Evolutionary conservation across 495 filamentous ascomycete genomes (phyloP).

Genomic region (Penicillium waksmanii): DNA sequence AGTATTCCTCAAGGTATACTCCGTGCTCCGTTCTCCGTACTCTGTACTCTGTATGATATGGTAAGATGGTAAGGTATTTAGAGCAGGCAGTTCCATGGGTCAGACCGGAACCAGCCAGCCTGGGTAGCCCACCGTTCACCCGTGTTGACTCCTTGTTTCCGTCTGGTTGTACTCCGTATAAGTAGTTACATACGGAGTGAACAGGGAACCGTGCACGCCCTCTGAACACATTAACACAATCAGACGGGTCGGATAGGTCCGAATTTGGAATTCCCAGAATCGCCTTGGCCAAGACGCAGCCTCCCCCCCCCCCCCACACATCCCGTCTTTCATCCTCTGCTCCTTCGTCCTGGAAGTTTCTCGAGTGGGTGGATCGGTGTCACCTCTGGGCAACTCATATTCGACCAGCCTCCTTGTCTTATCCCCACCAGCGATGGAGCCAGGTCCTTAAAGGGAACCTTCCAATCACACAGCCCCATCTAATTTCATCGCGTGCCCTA

Average conservation of each 20-base stretch:
- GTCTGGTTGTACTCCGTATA: conserved; percentile 5
- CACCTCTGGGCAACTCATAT: conserved; percentile 6
- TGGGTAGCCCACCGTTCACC: conserved; percentile 30
- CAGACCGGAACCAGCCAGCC: conserved; percentile 13
- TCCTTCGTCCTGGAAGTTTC: conserved; percentile 1
- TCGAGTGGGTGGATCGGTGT: conserved; percentile 7
- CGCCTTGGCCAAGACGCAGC: conserved; percentile 10
- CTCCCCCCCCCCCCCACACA: neutral
- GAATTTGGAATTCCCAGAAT: conserved; percentile 27
- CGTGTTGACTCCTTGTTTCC: conserved; percentile 8
- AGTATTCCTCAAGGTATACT: too few species aligned
- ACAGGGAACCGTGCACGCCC: conserved; percentile 22
- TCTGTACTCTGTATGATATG: neutral
- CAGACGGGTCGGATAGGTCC: conserved; percentile 20
- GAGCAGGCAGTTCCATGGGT: conserved; percentile 16
- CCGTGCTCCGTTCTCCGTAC: neutral
- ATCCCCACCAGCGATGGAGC: neutral
- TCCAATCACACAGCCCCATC: conserved; percentile 9
- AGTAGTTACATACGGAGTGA: conserved; percentile 1
- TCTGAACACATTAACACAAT: too few species aligned
- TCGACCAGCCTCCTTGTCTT: conserved; percentile 3
- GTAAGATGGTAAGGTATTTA: too few species aligned
- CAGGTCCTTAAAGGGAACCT: conserved; percentile 4
- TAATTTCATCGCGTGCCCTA: neutral
- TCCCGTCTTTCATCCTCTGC: conserved; percentile 1